phyloP scores from a whole-genome alignment of 345 rosid genomes.

The Euphorbia lathyris region DNA sequence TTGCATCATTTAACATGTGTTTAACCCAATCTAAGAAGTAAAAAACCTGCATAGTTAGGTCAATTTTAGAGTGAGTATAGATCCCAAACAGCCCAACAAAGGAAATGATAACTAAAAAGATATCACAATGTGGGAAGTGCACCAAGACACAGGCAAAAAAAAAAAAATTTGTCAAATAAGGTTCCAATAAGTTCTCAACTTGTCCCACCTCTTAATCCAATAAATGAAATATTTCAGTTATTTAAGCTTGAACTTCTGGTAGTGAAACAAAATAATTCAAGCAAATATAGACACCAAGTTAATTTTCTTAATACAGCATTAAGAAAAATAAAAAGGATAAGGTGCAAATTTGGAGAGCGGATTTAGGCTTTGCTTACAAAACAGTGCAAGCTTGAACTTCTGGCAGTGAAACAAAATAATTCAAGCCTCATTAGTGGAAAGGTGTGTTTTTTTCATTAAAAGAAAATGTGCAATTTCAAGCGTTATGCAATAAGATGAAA shows the following conservation, averaged over 20 bases:
- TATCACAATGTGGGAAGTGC: not conserved
- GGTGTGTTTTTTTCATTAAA: too few species aligned
- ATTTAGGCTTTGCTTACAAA: too few species aligned
- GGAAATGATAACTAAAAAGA: not conserved
- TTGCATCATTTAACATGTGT: constrained; percentile 73
- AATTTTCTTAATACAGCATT: not conserved
- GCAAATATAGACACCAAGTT: not conserved
- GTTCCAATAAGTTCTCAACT: not conserved
- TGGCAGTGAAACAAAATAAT: not conserved
- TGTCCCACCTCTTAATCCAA: not conserved
- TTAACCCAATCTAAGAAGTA: constrained; percentile 95
- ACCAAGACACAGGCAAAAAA: too few species aligned
- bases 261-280: not conserved
- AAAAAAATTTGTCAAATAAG: not conserved
- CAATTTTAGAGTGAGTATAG: not conserved
- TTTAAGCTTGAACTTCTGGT: not conserved
- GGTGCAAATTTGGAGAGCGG: too few species aligned
- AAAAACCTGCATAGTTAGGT: constrained; percentile 57
- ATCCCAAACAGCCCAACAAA: not conserved
- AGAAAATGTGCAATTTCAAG: too few species aligned
- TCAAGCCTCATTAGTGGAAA: too few species aligned
- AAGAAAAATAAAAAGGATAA: too few species aligned
- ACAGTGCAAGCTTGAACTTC: not conserved
- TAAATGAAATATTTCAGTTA: not conserved
- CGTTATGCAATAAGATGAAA: too few species aligned